Evolutionary conservation across 179 eudicot species (phyloP), one percentile per base, ranked within the genome.

Genomic region (Spinacia oleracea): DNA sequence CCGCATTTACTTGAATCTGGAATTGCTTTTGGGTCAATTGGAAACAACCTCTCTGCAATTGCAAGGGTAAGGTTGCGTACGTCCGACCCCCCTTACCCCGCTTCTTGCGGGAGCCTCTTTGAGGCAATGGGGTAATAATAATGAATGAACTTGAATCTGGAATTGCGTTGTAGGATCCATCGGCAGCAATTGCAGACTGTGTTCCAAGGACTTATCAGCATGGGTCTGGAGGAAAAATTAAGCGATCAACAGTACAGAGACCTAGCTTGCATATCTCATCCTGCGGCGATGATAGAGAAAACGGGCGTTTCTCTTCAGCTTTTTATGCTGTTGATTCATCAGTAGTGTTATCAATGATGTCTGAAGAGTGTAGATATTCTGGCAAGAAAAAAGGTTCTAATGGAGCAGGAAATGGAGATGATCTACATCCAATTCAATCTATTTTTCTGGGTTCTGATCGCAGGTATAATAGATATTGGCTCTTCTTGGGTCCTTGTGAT

Each of bases 401-500:
- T 65, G 78, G 85, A 65, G 69, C 27, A 63, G 85, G 84, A 78
- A 81, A 45, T 79, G 86, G 81, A 60, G 79, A 80, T 15, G 77
- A 81, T 80, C 75, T 88, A 70, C 99, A 94, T 83, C 86, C 98
- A 20, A 90, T 94, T 97, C 97, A 96, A 78, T 94, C 99, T 50
- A 85, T 90, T 34, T 91, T 78, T 86, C 78, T 96, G 78, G 99
- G 99, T 56, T 94, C 97, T 65, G 99, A 96, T 85, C 90, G 99
- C 74, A 89, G 99, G 82, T 92, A 96, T 84, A 96, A 96, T 76
- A 90, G 98, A 81, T 96, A 96, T 78, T 96, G 99, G 99, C 82
- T 96, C 51, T 96, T 96, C 86, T 87, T 96, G 89, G 99, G 99
- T 68, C 98, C 99, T 64, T 96, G 99, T 81, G 84, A 79, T 87